Base-by-base conservation (phyloP, 306 rosid genomes). In the Rubus idaeus region DNA sequence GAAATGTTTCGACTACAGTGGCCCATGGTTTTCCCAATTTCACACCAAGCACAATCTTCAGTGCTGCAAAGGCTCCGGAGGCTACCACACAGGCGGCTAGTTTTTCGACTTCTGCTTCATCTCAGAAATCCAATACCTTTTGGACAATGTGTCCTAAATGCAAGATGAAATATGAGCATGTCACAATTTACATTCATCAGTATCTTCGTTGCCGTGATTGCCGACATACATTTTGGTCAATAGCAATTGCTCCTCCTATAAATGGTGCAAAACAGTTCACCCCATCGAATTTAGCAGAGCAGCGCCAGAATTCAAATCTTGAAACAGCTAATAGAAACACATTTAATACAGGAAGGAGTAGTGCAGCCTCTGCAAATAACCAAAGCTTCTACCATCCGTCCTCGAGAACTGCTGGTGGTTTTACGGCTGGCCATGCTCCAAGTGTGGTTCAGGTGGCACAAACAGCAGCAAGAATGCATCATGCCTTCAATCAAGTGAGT, bases 91-190 rank as follows among this genome's bases (percentile, higher is more conserved):
- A 87, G 71, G 42, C 78, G 37, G 83, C 82, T 42, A 83, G 85
- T 57, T 44, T 89, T 62, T 88, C 97, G 11, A 63, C 89, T 80
- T 75, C 89, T 83, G 73, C 87, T 77, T 13, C 88, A 65, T 45
- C 85, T 47, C 85, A 81, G 0, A 89, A 82, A 76, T 62, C 90
- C 18, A 86, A 78, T 76, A 91, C 98, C 75, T 94, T 94, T 82
- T 91, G 98, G 98, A 94, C 98, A 8, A 92, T 88, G 64, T 94
- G 98, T 73, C 82, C 81, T 60, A 73, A 81, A 70, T 94, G 98
- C 88, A 90, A 89, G 84, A 89, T 94, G 97, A 97, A 89, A 68
- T 94, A 91, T 9, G 98, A 94, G 86, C 91, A 94, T 84, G 91
- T 91, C 45, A 78, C 91, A 77, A 85, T 91, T 71, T 91, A 94